Conservation (phyloP, 345 rosid species). For the Citrus cavaleriei region DNA sequence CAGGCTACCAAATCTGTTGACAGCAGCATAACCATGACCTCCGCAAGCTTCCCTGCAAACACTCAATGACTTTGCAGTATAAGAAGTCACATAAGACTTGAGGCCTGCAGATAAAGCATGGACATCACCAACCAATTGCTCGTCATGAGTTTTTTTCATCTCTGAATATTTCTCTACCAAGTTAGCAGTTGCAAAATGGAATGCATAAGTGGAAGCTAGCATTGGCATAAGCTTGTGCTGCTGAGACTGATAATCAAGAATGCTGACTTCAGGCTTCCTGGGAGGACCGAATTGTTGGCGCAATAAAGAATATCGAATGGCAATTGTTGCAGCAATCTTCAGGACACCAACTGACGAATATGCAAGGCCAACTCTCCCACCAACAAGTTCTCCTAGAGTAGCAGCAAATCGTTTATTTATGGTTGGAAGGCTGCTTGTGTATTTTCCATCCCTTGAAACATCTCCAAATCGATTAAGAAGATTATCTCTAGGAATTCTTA, state of each 20-base stretch:
- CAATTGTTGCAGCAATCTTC: constrained; percentile 76
- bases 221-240: constrained; percentile 99
- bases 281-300: constrained; percentile 99
- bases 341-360: constrained; percentile 86
- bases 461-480: constrained; percentile 98
- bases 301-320: constrained; percentile 78
- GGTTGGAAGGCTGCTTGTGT: constrained; percentile 86
- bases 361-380: constrained; percentile 93
- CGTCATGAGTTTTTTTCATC: constrained; percentile 80
- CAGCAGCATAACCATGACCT: constrained; percentile 99
- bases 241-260: constrained; percentile 97
- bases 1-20: constrained; percentile 92
- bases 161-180: constrained; percentile 76
- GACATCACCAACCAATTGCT: constrained; percentile 80
- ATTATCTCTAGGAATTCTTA: constrained; percentile 92
- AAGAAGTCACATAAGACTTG: constrained; percentile 88
- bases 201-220: constrained; percentile 94
- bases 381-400: constrained; percentile 95
- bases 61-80: constrained; percentile 80
- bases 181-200: constrained; percentile 73
- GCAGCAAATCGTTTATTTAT: constrained; percentile 95
- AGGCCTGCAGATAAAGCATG: constrained; percentile 98
- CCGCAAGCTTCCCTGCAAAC: constrained; percentile 97
- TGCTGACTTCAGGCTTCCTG: constrained; percentile 91
- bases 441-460: constrained; percentile 87